Conservation (phyloP, 2,329 filamentous ascomycete species). For the Botrytis sinoallii region DNA sequence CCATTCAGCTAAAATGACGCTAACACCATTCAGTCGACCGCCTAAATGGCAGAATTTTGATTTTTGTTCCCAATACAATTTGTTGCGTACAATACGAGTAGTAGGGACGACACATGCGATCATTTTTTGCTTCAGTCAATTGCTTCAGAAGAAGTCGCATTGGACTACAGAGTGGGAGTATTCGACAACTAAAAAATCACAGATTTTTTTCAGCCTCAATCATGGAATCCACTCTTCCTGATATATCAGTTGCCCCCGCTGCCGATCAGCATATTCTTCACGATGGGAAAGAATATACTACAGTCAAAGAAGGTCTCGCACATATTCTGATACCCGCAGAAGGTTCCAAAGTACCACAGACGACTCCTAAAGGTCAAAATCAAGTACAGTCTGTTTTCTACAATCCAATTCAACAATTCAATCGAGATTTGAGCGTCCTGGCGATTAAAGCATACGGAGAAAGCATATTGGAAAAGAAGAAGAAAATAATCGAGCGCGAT, state of each 20-base stretch:
- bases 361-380: constrained; percentile 49
- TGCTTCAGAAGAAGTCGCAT: constrained; percentile 8
- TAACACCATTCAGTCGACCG: background rate
- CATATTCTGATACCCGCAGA: constrained; percentile 61
- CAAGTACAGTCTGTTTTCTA: constrained; percentile 85
- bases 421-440: constrained; percentile 89
- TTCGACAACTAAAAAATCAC: background rate
- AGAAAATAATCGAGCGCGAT: constrained; percentile 44
- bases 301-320: constrained; percentile 65
- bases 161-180: background rate
- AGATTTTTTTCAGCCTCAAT: background rate
- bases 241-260: constrained; percentile 36
- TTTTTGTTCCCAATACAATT: constrained; percentile 10
- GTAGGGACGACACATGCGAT: background rate
- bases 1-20: background rate
- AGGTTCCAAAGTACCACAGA: constrained; percentile 46
- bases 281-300: constrained; percentile 53
- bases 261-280: constrained; percentile 40
- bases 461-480: constrained; percentile 52
- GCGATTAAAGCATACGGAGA: constrained; percentile 88
- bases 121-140: background rate
- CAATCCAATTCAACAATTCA: constrained; percentile 99
- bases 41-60: constrained; percentile 6
- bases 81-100: background rate
- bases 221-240: constrained; percentile 19